A percentile compares a stretch with the other conserved stretches of the same genome.
These are phyloP conservation scores for Staphylotrichum longicolle DNA, from an alignment of 495 filamentous ascomycete species.

Conservation along the genomic window DNA sequence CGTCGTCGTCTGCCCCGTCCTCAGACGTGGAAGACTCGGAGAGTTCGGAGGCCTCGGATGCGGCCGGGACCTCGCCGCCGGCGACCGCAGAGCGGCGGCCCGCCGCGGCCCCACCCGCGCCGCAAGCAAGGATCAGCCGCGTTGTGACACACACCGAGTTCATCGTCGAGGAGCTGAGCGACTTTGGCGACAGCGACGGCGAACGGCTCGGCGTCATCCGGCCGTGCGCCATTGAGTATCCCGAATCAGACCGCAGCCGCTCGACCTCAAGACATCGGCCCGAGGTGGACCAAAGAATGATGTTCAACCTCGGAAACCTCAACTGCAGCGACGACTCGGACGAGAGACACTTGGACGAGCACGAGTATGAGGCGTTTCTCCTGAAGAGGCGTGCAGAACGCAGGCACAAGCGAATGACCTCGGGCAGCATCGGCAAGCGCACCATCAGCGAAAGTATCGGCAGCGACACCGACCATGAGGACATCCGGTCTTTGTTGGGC, in stretches of 20 bases:
- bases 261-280: conserved; percentile 39
- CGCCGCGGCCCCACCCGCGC: conserved; percentile 29
- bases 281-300: conserved; percentile 41
- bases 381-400: conserved; percentile 39
- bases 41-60: conserved; percentile 29
- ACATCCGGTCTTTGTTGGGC: conserved; percentile 44
- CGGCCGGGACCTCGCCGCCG: conserved; percentile 35
- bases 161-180: conserved; percentile 47
- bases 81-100: conserved; percentile 33
- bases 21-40: conserved; percentile 35
- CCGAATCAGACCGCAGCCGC: conserved; percentile 46
- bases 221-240: conserved; percentile 46
- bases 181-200: conserved; percentile 42
- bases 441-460: conserved; percentile 53
- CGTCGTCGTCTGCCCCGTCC: conserved; percentile 30
- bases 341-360: conserved; percentile 42
- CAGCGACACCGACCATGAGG: conserved; percentile 53
- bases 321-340: conserved; percentile 46
- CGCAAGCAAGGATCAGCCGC: conserved; percentile 31
- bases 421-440: conserved; percentile 53
- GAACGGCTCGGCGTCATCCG: conserved; percentile 40
- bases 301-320: conserved; percentile 41
- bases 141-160: conserved; percentile 38
- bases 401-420: conserved; percentile 48
- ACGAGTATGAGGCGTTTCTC: conserved; percentile 37